Evolutionary conservation across 1,284 basidiomycete genomes (phyloP).

Genomic region (Ustilago tritici): DNA sequence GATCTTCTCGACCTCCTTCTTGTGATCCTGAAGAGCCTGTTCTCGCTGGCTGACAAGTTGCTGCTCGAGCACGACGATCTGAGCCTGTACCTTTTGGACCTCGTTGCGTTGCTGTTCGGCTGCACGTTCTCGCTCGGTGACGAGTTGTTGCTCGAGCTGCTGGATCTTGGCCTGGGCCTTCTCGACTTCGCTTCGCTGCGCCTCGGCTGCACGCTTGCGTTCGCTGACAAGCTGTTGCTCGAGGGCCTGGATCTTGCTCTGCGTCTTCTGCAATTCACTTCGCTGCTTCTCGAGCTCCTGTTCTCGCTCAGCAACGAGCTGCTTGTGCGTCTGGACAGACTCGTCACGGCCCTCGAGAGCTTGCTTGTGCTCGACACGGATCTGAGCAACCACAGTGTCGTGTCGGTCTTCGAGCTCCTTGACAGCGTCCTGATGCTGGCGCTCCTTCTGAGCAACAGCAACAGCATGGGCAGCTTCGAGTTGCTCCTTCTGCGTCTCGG

Average conservation of each 20-base stretch:
- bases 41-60: conserved; percentile 22
- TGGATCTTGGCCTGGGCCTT: conserved; percentile 11
- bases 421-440: conserved; percentile 43
- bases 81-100: conserved; percentile 17
- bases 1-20: conserved; percentile 22
- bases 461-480: conserved; percentile 40
- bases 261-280: conserved; percentile 20
- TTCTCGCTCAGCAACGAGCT: conserved; percentile 27
- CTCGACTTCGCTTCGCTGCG: conserved; percentile 19
- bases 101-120: conserved; percentile 22
- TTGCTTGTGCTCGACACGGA: conserved; percentile 45
- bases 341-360: conserved; percentile 43
- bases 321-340: conserved; percentile 27
- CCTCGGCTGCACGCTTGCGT: conserved; percentile 14
- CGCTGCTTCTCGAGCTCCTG: conserved; percentile 30
- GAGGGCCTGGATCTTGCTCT: conserved; percentile 17
- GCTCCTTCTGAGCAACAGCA: conserved; percentile 44
- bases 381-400: conserved; percentile 26
- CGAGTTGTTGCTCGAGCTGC: conserved; percentile 20
- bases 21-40: conserved; percentile 19
- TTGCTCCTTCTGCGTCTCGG: conserved; percentile 48
- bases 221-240: conserved; percentile 30
- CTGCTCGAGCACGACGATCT: conserved; percentile 23
- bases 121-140: conserved; percentile 29
- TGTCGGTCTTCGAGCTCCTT: conserved; percentile 53